phyloP scores from a whole-genome alignment of 2,329 filamentous ascomycete genomes.

The Verticillium albo-atrum region DNA sequence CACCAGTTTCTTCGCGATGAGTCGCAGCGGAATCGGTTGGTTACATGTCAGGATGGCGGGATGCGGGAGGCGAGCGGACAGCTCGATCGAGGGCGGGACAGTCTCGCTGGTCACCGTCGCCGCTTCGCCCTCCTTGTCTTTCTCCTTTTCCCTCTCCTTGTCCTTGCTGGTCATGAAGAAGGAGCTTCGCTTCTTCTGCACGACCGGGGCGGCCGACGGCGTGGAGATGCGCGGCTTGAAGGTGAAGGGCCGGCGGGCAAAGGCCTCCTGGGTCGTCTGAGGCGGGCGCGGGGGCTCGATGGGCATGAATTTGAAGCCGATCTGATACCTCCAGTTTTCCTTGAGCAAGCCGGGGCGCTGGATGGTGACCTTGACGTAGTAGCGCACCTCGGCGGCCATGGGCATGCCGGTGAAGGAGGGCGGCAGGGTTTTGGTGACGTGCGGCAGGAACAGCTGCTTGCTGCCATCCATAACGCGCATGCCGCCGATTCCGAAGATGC shows the following conservation, averaged over 20 bases:
- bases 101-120: slow-evolving; percentile 19
- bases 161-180: slow-evolving; percentile 47
- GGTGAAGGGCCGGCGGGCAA: slow-evolving; percentile 67
- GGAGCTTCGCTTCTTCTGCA: slow-evolving; percentile 48
- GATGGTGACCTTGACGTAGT: slow-evolving; percentile 94
- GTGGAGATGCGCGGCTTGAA: slow-evolving; percentile 39
- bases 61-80: slow-evolving; percentile 74
- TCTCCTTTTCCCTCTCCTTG: slow-evolving; percentile 14
- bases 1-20: slow-evolving; percentile 74
- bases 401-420: slow-evolving; percentile 86
- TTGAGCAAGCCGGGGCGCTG: slow-evolving; percentile 85
- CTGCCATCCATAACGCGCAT: slow-evolving; percentile 60
- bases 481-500: slow-evolving; percentile 44
- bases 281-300: slow-evolving; percentile 80
- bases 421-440: slow-evolving; percentile 82
- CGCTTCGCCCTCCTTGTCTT: not conserved
- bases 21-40: slow-evolving; percentile 72
- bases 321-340: slow-evolving; percentile 72
- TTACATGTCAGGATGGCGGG: slow-evolving; percentile 89
- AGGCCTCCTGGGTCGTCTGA: slow-evolving; percentile 70
- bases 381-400: slow-evolving; percentile 82
- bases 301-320: slow-evolving; percentile 80
- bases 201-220: slow-evolving; percentile 15
- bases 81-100: slow-evolving; percentile 67
- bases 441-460: slow-evolving; percentile 57